Percentiles rank a stretch among this genome's conserved stretches.
These are phyloP conservation scores for Rauvolfia tetraphylla DNA, from an alignment of 257 asterid genomes.

Conservation along the genomic window DNA sequence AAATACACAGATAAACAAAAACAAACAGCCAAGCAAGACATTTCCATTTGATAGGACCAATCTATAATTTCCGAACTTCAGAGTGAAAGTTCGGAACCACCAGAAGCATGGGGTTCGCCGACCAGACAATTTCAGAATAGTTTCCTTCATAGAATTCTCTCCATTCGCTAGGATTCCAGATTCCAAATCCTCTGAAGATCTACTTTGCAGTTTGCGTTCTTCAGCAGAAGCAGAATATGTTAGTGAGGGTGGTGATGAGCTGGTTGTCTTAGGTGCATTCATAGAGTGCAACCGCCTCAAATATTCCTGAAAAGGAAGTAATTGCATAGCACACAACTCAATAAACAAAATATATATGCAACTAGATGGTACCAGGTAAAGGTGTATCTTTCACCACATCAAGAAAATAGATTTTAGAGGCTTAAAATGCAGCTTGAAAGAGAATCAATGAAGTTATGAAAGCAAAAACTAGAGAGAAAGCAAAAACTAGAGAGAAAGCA, in stretches of 20 bases:
- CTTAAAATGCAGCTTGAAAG: background rate
- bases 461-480: background rate
- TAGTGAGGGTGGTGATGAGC: conserved; percentile 41
- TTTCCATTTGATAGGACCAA: conserved; percentile 61
- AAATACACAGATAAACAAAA: conserved; percentile 41
- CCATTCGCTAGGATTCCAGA: conserved; percentile 18
- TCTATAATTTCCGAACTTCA: conserved; percentile 52
- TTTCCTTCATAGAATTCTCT: conserved; percentile 44
- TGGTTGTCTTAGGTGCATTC: conserved; percentile 39
- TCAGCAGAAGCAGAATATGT: conserved; percentile 29
- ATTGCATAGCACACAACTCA: background rate
- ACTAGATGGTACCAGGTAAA: background rate
- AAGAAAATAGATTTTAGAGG: background rate
- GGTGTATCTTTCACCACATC: background rate
- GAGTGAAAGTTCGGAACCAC: conserved; percentile 66
- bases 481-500: background rate
- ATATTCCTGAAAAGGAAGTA: conserved; percentile 48
- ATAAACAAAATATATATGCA: background rate
- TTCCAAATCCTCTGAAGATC: conserved; percentile 33
- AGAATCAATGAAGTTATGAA: background rate
- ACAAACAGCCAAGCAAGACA: conserved; percentile 44
- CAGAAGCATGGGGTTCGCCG: conserved; percentile 41
- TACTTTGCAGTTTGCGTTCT: conserved; percentile 31
- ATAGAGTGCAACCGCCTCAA: conserved; percentile 65
- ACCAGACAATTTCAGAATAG: conserved; percentile 48